A percentile compares a stretch with the other conserved stretches of the same genome.
Conservation (phyloP, 345 rosid genomes). For the Erysimum cheiranthoides region DNA sequence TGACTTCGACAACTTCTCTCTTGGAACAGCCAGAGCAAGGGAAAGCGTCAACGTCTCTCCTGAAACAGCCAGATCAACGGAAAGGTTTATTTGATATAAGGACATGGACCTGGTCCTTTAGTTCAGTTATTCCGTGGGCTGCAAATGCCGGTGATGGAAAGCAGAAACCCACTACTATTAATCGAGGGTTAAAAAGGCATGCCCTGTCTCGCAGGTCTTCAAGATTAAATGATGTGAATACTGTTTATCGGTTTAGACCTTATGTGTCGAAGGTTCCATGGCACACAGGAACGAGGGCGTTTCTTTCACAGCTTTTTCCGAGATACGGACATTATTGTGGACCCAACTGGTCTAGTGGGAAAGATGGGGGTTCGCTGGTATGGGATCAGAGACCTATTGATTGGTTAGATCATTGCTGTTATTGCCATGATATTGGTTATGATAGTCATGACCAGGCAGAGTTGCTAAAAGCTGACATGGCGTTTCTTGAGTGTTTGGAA, state of each 20-base stretch:
- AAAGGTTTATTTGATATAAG: slow-evolving; percentile 51
- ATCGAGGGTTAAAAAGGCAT: slow-evolving; percentile 63
- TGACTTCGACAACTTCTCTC: slow-evolving; percentile 43
- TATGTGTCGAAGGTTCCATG: slow-evolving; percentile 94
- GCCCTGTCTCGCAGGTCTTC: slow-evolving; percentile 44
- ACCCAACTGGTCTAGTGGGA: slow-evolving; percentile 99
- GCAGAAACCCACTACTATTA: slow-evolving; percentile 61
- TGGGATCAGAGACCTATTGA: slow-evolving; percentile 98
- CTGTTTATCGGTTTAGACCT: slow-evolving; percentile 76
- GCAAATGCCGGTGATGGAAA: slow-evolving; percentile 42
- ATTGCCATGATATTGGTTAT: slow-evolving; percentile 96
- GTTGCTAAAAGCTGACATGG: slow-evolving; percentile 83
- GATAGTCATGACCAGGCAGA: slow-evolving; percentile 89
- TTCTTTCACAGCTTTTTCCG: slow-evolving; percentile 91
- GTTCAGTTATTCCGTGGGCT: slow-evolving; percentile 65
- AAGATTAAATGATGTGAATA: slow-evolving; percentile 34
- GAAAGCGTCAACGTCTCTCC: slow-evolving; percentile 38
- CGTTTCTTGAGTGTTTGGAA: slow-evolving; percentile 93
- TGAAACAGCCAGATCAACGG: slow-evolving; percentile 51
- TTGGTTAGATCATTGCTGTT: slow-evolving; percentile 97
- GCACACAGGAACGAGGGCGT: slow-evolving; percentile 90
- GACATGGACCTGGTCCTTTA: slow-evolving; percentile 68
- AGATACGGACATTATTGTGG: slow-evolving; percentile 97
- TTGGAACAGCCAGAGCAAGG: slow-evolving; percentile 50
- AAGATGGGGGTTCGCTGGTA: slow-evolving; percentile 73